Evolutionary conservation across 495 filamentous ascomycete genomes (phyloP), one percentile per base, ranked within the genome.

Genomic region (Aspergillus homomorphus): DNA sequence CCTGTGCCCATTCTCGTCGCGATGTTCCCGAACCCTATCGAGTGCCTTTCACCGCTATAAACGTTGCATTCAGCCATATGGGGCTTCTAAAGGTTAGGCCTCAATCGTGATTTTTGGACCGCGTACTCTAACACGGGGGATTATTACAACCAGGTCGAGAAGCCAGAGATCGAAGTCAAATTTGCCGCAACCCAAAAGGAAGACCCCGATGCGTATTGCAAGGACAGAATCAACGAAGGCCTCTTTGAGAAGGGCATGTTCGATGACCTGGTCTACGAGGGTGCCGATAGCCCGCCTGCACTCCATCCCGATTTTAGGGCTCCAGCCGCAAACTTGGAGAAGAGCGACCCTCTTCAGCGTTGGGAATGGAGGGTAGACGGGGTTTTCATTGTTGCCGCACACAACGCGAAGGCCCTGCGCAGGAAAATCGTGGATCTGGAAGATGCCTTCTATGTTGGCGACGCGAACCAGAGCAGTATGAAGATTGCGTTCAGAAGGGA

Each of bases 1-100:
- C 45, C 45, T 46, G 10, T n/a, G 45, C 45, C 1, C 4, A 4
- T 2, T 12, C 45, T n/a, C 45, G 45, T 21, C 45, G 45, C 10
- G 45, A 46, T 22, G 45, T 46, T 3, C 45, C 45, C 22, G 30
- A 49, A 5, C 44, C 44, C n/a, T 26, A 45, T 7, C 22, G 46
- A n/a, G 22, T 49, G 24, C 12, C 30, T 19, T 41, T 59, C 18
- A 38, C 46, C 16, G 60, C 62, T 16, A 51, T 66, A 23, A 74
- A 73, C 51, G 62, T 76, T 38, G 62, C 60, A 30, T 74, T 75
- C 46, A 64, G 56, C 42, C 51, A 61, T 21, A 73, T 65, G 45
- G 73, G 73, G 4, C 45, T 75, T 10, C 21, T 21, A 1, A 57
- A 68, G 45, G 73, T 75, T 52, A n/a, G 54, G 62, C 15, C 18